Conservation (phyloP, 441 rosid species). For the Pelargonium fulgidum region DNA sequence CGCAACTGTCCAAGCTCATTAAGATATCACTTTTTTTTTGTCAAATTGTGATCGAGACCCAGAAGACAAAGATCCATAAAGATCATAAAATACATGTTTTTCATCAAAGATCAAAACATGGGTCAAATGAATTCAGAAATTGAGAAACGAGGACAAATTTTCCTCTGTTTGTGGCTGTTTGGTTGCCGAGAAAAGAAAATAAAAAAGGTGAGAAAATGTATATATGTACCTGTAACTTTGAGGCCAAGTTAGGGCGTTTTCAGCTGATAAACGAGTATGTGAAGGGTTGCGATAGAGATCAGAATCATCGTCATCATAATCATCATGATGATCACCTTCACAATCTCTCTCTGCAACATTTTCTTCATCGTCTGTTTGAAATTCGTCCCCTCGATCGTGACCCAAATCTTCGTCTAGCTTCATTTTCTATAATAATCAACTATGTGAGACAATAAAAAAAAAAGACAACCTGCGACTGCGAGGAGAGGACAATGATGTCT, state of each 20-base stretch:
- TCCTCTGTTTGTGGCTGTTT: background rate
- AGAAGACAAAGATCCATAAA: background rate
- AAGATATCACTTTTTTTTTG: too few relatives aligned
- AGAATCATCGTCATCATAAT: conserved; percentile 28
- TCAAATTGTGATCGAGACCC: background rate
- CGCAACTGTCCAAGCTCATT: too few relatives aligned
- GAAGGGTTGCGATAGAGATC: conserved; percentile 33
- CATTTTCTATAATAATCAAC: conserved; percentile 28
- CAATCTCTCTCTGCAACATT: conserved; percentile 49
- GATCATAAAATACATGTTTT: background rate
- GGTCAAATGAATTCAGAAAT: too few relatives aligned
- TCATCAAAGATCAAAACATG: background rate
- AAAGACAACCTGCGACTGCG: background rate
- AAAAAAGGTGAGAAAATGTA: background rate
- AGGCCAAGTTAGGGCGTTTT: conserved; percentile 49
- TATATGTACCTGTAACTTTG: conserved; percentile 67
- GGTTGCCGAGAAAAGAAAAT: background rate
- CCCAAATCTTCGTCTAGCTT: conserved; percentile 52
- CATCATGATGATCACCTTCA: conserved; percentile 14
- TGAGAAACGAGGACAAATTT: too few relatives aligned
- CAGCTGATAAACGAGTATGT: conserved; percentile 11
- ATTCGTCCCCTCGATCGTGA: conserved; percentile 51
- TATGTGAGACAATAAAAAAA: background rate
- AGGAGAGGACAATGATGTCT: background rate
- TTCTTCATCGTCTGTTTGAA: conserved; percentile 70